Evolutionary conservation across 169 alveolate genomes (phyloP).

Genomic region (Fabrea salina): DNA sequence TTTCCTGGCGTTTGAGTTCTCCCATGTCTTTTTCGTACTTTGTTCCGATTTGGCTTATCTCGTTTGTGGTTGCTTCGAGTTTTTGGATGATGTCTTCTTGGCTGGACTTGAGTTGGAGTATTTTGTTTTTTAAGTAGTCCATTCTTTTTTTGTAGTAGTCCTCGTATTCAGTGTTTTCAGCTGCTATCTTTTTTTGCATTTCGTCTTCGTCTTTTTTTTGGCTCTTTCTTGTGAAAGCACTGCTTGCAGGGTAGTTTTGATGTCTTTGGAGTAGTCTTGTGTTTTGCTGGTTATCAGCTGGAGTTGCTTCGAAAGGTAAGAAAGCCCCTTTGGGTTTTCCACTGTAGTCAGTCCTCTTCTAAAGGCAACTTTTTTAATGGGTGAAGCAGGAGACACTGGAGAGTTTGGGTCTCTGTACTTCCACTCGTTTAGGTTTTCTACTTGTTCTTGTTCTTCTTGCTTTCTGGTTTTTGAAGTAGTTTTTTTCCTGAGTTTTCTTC

Average conservation of each 20-base stretch:
- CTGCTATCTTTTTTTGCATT: background rate
- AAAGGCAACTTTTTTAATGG: background rate
- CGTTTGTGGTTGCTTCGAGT: background rate
- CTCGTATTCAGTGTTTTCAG: background rate
- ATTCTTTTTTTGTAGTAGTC: background rate
- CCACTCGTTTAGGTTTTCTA: background rate
- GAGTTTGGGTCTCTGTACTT: background rate
- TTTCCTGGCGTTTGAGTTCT: background rate
- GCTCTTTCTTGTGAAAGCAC: background rate
- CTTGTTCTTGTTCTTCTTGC: slow-evolving; percentile 4
- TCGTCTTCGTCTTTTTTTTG: background rate
- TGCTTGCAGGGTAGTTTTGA: background rate
- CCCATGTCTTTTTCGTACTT: background rate
- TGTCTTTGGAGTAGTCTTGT: background rate
- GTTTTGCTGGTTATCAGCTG: background rate
- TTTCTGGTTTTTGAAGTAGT: background rate
- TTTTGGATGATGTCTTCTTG: background rate
- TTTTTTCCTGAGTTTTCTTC: background rate
- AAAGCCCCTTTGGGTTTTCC: background rate
- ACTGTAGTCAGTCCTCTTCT: background rate
- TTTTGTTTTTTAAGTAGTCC: background rate
- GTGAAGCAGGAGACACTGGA: background rate
- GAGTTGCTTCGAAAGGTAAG: background rate
- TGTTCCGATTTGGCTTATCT: background rate
- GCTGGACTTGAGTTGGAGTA: background rate